Conservation (phyloP, 192 early-diverging fungal genomes). For the Phycomyces blakesleeanus region DNA sequence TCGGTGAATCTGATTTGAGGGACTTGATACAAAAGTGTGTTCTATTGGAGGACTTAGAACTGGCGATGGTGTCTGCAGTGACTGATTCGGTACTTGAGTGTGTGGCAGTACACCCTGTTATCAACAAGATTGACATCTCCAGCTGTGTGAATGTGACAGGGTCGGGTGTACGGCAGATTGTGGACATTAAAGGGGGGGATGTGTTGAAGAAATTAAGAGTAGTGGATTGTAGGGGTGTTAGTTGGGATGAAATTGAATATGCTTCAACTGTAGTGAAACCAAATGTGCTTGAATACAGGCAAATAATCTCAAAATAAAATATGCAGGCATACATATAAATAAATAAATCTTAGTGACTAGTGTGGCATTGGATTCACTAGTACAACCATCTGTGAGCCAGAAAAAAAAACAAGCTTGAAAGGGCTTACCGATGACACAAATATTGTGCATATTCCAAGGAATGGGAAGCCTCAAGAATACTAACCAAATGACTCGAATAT, state of each 20-base stretch:
- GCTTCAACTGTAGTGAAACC: background rate
- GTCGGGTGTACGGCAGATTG: background rate
- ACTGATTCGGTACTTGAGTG: background rate
- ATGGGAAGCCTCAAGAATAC: too few relatives aligned
- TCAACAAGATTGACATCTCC: slow-evolving; percentile 8
- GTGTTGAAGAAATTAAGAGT: background rate
- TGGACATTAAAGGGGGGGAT: background rate
- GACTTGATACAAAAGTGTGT: background rate
- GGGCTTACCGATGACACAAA: too few relatives aligned
- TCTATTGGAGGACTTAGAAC: background rate
- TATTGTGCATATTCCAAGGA: too few relatives aligned
- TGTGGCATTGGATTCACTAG: too few relatives aligned
- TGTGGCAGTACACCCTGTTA: background rate
- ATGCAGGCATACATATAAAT: too few relatives aligned
- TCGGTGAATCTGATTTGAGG: background rate
- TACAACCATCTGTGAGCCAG: too few relatives aligned
- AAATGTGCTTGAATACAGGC: slow-evolving; percentile 5
- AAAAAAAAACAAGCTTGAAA: too few relatives aligned
- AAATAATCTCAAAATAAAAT: background rate
- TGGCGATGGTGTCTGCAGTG: background rate
- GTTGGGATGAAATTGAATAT: background rate
- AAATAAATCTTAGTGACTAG: too few relatives aligned
- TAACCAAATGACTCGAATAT: too few relatives aligned
- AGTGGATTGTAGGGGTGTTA: slow-evolving; percentile 5
- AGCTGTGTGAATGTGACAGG: slow-evolving; percentile 10